Base-by-base conservation (phyloP, 2,329 filamentous ascomycete genomes). In the Colletotrichum lupini region DNA sequence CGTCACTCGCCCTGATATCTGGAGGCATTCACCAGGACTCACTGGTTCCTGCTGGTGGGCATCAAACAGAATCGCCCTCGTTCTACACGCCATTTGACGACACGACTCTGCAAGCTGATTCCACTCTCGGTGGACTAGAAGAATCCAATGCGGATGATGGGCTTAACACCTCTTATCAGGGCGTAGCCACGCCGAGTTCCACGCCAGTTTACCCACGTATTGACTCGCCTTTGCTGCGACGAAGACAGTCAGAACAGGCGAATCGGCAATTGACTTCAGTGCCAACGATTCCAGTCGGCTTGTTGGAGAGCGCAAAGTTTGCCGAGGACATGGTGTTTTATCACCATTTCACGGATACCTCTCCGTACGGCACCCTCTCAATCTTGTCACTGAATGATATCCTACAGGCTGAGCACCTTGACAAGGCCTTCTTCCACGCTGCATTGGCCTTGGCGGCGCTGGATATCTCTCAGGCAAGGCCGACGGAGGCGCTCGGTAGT, bases 251-350 rank as follows among this genome's bases (percentile, higher is more conserved):
- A 22, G 42, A 49, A 22, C 42, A 49, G 4, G 42, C 42, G 19
- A 49, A 49, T 22, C 42, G 42, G 19, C 42, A 49, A 4, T 49
- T 49, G 42, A 49, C 5, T 22, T 49, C 53, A 12, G 53, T 22
- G 22, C 61, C 32, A 19, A 32, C 19, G 1, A 55, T 60, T 7
- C 63, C 63, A 4, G 14, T 30, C 11, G 68, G 68, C 2, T 26
- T 71, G 7, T n/a, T 71, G 0, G 68, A 71, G 7, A 71, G 62
- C 32, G 57, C 55, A 32, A 71, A 71, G 24, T 71, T 71, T 26
- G 6, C 68, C 24, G 61, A 71, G 12, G 68, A 71, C 56, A 60
- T 61, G 55, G 53, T 71, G 19, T 71, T 57, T 32, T 71, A 60
- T 11, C 55, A 71, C 8, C 62, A 67, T 46, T 46, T 71, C 16